Base-by-base conservation (phyloP, 345 rosid species). In the Dipteronia sinensis region DNA sequence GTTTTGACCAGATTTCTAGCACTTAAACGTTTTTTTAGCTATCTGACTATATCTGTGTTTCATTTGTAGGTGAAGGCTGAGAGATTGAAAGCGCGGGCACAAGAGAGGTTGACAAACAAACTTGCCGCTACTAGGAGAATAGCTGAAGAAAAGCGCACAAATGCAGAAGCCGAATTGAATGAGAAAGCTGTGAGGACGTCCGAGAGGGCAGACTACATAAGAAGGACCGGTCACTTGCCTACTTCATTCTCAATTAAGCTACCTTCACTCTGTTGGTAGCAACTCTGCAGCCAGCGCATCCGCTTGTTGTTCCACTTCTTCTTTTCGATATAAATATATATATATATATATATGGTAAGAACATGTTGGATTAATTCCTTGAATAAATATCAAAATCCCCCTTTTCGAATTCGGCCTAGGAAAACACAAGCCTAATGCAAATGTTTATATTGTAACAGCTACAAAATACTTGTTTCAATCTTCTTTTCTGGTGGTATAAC, bases 161-260 rank as follows among this genome's bases (percentile, higher is more conserved):
- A 91, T 55, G 98, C 98, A 3, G 96, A 93, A 88, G 91, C 98
- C 7, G 84, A 86, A 67, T 73, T 93, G 76, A 89, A 86, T 12
- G 98, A 95, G 88, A 90, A 91, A 81, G 94, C 89, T 2, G 89
- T 85, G 49, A 85, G 59, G 85, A 95, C 96, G 20, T 94, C 98
- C 0, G 93, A 93, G 59, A 89, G 82, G 44, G 94, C 94, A 25
- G 98, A 95, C 79, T 90, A 92, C 71, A 92, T 92, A 75, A 88
- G 96, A 84, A 89, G 97, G 85, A 93, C 89, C 0, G 99, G 99
- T 19, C 98, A 90, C 79, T 80, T 93, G 83, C 98, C 96, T 78
- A 87, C 89, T 80, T 85, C 90, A 0, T 86, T 90, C 76, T 86
- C 94, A 74, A 82, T 95, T 56, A 95, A 92, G 86, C 66, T 92